Base-by-base conservation (phyloP, 2,329 filamentous ascomycete genomes). In the Teratosphaeria zuluensis region DNA sequence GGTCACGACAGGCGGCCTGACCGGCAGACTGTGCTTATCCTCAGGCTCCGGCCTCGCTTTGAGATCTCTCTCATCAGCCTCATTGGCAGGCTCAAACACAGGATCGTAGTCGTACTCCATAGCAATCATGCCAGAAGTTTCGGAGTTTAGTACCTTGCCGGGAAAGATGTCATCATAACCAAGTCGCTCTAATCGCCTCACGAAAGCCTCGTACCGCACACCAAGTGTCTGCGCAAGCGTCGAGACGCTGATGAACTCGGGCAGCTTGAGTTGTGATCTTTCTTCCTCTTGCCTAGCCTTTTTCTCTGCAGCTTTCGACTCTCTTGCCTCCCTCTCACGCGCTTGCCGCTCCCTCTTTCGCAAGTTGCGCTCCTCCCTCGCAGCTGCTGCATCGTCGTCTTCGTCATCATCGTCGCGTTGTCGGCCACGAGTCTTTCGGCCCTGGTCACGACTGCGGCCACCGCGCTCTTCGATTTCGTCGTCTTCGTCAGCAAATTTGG, bases 71-170 rank as follows among this genome's bases (percentile, higher is more conserved):
- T 87, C 84, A 19, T 75, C 72, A 78, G 86, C 68, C 71, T 63
- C 59, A n/a, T 53, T 56, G 71, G 59, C 55, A 21, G 53, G 69
- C 86, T n/a, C 62, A 55, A 71, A 70, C 28, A 94, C 82, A 0
- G 92, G 89, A 61, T 97, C 91, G 64, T 88, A 96, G 55, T 92
- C 92, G 72, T 92, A 97, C 71, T 99, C 92, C 74, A 90, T 85
- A 3, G 91, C 91, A 65, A 99, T 88, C 57, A 99, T 80, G 7
- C 89, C 89, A 1, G 92, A 92, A 53, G 90, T 94, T 71, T 97
- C 92, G 11, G 90, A 86, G 61, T 92, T 92, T 71, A 99, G 83
- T 61, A 99, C 84, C 69, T 92, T 91, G 66, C 92, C 90, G 56
- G 86, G 82, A 14, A 84, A 84, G 16, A 92, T 83, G 55, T 92